Percentiles rank a stretch among this genome's conserved stretches.
Conservation (phyloP, 331 rosid genomes). For the Acacia pycnantha region DNA sequence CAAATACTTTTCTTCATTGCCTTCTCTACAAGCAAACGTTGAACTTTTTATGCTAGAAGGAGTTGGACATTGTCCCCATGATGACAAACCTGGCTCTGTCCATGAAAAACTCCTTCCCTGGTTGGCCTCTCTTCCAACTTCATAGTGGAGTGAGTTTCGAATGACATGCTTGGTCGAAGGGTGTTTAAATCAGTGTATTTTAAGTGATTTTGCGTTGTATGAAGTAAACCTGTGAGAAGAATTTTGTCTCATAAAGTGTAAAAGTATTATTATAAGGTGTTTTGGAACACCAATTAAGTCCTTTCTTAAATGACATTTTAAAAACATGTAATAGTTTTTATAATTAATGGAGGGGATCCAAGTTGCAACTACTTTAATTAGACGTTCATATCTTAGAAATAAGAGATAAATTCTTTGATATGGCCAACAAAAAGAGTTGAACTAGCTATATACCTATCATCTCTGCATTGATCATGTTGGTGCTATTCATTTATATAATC, state of each 20-base stretch:
- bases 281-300: too few species aligned
- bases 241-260: too few species aligned
- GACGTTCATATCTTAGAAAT: not conserved
- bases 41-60: slow-evolving; percentile 66
- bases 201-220: too few species aligned
- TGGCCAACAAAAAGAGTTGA: not conserved
- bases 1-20: slow-evolving; percentile 65
- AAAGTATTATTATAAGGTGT: too few species aligned
- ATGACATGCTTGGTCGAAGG: not conserved
- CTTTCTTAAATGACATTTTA: not conserved
- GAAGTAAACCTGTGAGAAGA: too few species aligned
- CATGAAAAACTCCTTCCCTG: slow-evolving; percentile 83
- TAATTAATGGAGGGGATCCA: not conserved
- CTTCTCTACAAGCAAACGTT: slow-evolving; percentile 54
- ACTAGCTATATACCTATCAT: not conserved
- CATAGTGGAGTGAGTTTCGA: slow-evolving; percentile 16
- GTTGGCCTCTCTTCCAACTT: slow-evolving; percentile 62
- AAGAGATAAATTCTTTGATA: not conserved
- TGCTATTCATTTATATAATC: not conserved
- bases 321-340: not conserved
- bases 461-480: slow-evolving; percentile 17
- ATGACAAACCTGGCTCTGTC: slow-evolving; percentile 79
- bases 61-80: slow-evolving; percentile 96
- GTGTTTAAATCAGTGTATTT: too few species aligned
- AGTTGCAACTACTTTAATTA: not conserved